These are phyloP conservation scores for Phialocephala sp. DNA, from an alignment of 2,329 filamentous ascomycete genomes.

Conservation along the genomic window DNA sequence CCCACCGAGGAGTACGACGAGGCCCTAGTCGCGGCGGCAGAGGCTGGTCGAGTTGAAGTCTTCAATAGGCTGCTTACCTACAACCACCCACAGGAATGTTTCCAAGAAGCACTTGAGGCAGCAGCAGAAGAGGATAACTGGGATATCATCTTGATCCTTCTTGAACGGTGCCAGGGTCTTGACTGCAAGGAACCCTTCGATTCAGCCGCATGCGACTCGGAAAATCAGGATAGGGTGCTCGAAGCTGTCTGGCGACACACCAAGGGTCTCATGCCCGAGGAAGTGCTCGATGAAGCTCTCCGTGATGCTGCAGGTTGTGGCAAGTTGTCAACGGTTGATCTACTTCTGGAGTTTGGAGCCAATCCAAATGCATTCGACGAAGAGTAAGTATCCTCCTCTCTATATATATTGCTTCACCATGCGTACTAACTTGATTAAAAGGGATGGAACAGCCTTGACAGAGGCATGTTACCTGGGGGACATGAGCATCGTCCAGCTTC, in stretches of 20 bases:
- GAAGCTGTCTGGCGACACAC: background rate
- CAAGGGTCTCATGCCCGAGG: background rate
- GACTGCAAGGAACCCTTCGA: background rate
- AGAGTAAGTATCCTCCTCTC: background rate
- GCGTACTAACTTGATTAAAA: background rate
- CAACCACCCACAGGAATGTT: slow-evolving; percentile 7
- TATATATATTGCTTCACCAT: background rate
- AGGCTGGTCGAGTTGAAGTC: slow-evolving; percentile 4
- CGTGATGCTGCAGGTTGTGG: background rate
- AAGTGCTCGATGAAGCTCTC: background rate
- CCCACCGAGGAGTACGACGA: slow-evolving; percentile 4
- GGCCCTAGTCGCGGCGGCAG: background rate
- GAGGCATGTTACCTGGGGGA: background rate
- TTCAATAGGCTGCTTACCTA: background rate
- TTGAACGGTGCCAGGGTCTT: background rate
- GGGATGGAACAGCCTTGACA: slow-evolving; percentile 2
- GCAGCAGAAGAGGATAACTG: slow-evolving; percentile 12
- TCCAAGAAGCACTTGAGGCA: background rate
- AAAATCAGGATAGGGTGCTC: background rate
- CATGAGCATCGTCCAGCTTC: background rate
- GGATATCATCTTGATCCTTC: slow-evolving; percentile 9
- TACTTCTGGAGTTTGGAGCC: slow-evolving; percentile 3
- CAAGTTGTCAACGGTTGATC: background rate
- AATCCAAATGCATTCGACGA: slow-evolving; percentile 4
- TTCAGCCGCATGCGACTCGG: background rate